Base-by-base conservation (phyloP, 495 filamentous ascomycete species). In the Gamarada debralockiae region DNA sequence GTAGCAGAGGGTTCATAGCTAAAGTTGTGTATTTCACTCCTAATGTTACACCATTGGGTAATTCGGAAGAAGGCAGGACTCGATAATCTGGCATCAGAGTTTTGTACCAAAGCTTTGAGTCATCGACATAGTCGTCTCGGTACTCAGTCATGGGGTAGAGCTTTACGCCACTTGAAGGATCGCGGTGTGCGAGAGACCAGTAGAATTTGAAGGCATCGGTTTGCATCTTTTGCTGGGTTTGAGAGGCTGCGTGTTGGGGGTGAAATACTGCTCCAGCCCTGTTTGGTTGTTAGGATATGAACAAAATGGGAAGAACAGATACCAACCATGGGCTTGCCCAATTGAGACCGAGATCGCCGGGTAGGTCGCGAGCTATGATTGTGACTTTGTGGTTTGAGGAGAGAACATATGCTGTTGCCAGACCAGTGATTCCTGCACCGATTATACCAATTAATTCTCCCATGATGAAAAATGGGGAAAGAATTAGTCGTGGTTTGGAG, bases 261-360 rank as follows among this genome's bases (percentile, higher is more conserved):
- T 62, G 60, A 44, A 62, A 62, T 5, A 56, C 56, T 42, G 60
- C 60, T 7, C 60, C 60, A 23, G 60, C 60, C 60, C 60, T 62
- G 25, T 1, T 22, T 12, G 2, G 17, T 31, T 18, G 43, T 49
- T 18, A 20, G n/a, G 39, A 17, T 37, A 33, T 38, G 17, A 43
- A 7, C 7, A 42, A 23, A 43, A 0, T 10, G 20, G 15, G 20
- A 25, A 24, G 37, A 23, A 40, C 13, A 29, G 22, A 20, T 15
- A 22, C 36, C 10, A 25, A 62, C 60, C 60, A 62, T 17, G 60
- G 60, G 55, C 56, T 59, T 7, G 60, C 60, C 60, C 60, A 62
- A 13, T 46, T 47, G 3, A 40, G 17, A 13, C 52, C 52, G 21
- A 53, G 27, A 47, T 62, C 60, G 1, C 60, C 60, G 13, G 60